Evolutionary conservation across 768 basidiomycete species (phyloP), one percentile per base, ranked within the genome.

Genomic region (Pholiota microspora): DNA sequence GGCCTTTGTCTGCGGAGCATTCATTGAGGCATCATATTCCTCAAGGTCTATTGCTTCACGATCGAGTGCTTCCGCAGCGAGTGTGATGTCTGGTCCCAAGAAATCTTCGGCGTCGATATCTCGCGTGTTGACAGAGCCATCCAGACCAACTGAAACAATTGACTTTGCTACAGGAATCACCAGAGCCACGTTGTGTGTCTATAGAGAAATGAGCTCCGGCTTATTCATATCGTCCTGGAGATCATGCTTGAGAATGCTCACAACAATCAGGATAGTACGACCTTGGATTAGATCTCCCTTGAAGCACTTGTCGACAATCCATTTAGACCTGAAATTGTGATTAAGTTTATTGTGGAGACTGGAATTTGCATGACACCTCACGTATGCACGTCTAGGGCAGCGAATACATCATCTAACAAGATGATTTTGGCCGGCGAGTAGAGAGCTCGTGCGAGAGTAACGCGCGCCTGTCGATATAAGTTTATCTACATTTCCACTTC

Each of bases 231-330:
- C 29, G 6, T 31, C n/a, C 15, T 45, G 24, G 16, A 4, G 5
- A 38, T 10, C 9, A 28, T 24, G 32, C 27, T 21, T 24, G 32
- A 15, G 27, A 9, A 10, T 6, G 65, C 74, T 51, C 59, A 81
- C 81, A 35, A 95, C 92, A 25, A 97, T 77, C 44, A 96, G 78
- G 50, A 94, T 73, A 0, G 94, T 95, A 45, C 93, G 79, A 10
- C 80, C 83, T 21, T 73, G 68, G 64, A 92, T 77, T 36, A 95
- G 71, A 34, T 87, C 84, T 13, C 94, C 93, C 53, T 77, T 76
- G 42, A 97, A 75, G 62, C 90, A 93, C 47, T 89, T 76, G n/a
- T 82, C 75, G 63, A 85, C 86, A 36, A 96, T 80, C 70, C 90
- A 89, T 54, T 86, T 81, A 0, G 92, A 88, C 0, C 91, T 93